These are phyloP conservation scores for Botrytis fragariae DNA, from an alignment of 2,329 filamentous ascomycete species.

Conservation along the genomic window DNA sequence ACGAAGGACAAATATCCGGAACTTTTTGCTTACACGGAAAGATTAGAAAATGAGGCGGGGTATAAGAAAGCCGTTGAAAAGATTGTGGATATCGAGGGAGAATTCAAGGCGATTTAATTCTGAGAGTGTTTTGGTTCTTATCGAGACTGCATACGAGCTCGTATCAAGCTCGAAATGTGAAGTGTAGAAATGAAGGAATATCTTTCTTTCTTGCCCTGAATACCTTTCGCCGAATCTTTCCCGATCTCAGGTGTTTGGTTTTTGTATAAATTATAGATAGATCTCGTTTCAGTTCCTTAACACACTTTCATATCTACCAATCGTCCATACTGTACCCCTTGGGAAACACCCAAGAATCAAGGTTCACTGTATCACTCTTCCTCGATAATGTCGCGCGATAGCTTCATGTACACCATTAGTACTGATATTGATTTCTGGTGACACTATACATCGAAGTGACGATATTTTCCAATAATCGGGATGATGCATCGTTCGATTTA, in stretches of 20 bases:
- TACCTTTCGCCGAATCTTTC: not conserved
- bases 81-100: conserved; percentile 35
- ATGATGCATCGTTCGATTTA: not conserved
- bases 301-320: not conserved
- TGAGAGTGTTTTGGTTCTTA: not conserved
- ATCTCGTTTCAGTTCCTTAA: not conserved
- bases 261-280: not conserved
- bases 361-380: not conserved
- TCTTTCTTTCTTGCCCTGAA: not conserved
- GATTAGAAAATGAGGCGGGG: conserved; percentile 43
- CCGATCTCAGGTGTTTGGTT: too few relatives aligned
- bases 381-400: not conserved
- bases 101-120: not conserved
- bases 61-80: conserved; percentile 50
- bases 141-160: not conserved
- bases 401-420: not conserved
- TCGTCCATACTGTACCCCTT: not conserved
- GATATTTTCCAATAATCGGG: not conserved
- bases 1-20: conserved; percentile 47
- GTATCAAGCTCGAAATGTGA: not conserved
- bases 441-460: not conserved
- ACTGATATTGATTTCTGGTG: not conserved
- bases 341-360: not conserved
- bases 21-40: conserved; percentile 46
- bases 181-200: not conserved